Percentiles rank a stretch among this genome's conserved stretches.
phyloP scores from a whole-genome alignment of 2,329 filamentous ascomycete genomes.

The Fusarium citri region DNA sequence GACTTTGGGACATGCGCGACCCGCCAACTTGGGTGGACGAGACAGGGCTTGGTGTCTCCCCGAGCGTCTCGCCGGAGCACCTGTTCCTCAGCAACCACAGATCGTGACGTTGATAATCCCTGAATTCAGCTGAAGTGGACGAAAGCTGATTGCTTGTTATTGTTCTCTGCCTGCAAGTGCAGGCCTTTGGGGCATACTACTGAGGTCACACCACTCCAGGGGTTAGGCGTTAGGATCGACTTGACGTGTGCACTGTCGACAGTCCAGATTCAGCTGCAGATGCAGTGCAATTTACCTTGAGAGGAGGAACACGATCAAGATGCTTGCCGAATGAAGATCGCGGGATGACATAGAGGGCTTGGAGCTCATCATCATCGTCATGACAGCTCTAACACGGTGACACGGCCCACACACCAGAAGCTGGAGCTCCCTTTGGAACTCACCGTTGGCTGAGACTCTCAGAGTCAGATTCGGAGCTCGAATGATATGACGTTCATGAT shows the following conservation, averaged over 20 bases:
- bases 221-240: background rate
- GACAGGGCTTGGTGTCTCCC: conserved; percentile 25
- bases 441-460: conserved; percentile 7
- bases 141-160: conserved; percentile 3
- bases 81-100: background rate
- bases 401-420: background rate
- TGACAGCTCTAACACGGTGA: background rate
- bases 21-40: conserved; percentile 13
- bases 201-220: background rate
- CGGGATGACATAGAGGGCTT: conserved; percentile 41
- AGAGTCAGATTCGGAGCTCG: background rate
- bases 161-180: background rate
- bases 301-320: conserved; percentile 20
- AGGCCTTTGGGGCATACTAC: background rate
- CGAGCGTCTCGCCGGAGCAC: conserved; percentile 10
- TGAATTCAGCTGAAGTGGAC: conserved; percentile 24
- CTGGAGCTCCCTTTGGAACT: background rate
- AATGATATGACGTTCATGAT: conserved; percentile 35
- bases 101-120: conserved; percentile 22
- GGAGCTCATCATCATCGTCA: conserved; percentile 12
- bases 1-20: conserved; percentile 4
- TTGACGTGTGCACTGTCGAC: conserved; percentile 15
- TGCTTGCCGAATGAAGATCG: conserved; percentile 26
- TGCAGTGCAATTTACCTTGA: conserved; percentile 1
- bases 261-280: background rate